phyloP scores from a whole-genome alignment of 257 asterid species.

The Solanum piurae region DNA sequence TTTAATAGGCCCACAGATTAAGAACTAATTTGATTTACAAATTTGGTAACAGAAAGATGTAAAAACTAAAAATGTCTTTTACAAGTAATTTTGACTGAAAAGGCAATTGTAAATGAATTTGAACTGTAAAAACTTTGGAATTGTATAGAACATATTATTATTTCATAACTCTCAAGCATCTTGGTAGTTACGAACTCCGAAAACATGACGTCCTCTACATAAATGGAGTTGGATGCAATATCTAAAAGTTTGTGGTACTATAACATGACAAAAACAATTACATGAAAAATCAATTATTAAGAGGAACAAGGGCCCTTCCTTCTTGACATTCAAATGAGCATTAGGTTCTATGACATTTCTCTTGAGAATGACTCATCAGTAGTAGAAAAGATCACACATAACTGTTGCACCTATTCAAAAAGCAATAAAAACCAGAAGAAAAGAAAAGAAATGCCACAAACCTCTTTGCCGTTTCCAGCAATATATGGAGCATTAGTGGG shows the following conservation, averaged over 20 bases:
- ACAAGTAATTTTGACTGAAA: neutral
- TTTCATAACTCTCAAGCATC: neutral
- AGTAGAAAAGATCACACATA: neutral
- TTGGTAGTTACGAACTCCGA: neutral
- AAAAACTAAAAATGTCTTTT: neutral
- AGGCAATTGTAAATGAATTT: neutral
- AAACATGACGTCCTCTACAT: neutral
- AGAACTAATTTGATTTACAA: neutral
- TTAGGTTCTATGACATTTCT: neutral
- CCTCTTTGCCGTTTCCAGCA: constrained; percentile 77
- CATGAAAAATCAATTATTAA: neutral
- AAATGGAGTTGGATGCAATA: neutral
- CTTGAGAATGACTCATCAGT: neutral
- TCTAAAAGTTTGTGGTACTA: neutral
- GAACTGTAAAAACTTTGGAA: neutral
- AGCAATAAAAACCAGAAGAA: neutral
- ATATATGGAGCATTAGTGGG: constrained; percentile 62
- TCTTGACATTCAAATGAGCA: neutral
- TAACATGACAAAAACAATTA: neutral
- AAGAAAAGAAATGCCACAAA: constrained; percentile 5
- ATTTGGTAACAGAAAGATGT: neutral
- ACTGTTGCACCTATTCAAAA: neutral
- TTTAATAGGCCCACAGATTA: neutral
- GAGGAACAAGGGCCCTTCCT: neutral
- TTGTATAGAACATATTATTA: neutral